Evolutionary conservation across 1,139 yeast species (phyloP), one percentile per base, ranked within the genome.

Genomic region (Suhomyces terraborum): DNA sequence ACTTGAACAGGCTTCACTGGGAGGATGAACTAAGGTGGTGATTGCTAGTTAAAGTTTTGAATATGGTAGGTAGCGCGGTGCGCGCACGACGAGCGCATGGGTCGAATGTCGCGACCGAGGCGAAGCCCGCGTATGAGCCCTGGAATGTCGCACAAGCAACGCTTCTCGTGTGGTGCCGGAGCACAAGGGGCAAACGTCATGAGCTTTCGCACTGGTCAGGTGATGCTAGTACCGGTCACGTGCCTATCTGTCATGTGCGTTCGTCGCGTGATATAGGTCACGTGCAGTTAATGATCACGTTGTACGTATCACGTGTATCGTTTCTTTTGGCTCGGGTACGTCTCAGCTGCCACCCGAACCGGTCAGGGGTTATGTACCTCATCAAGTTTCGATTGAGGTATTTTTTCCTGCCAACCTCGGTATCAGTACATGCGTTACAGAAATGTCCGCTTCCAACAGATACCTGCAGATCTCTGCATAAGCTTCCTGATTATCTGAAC

Each of bases 71-170:
- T 6, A 9, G 8, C 8, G 24, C 24, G 42, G 39, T 32, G 24
- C 5, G 26, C 33, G 23, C 42, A 40, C 43, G 34, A 30, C 39
- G 10, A 6, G n/a, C 18, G 28, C 25, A 34, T 20, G 28, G 36
- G 27, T 40, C 32, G 13, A 14, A 16, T 31, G 32, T 35, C 18
- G 36, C 35, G 32, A 19, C 13, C 16, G 42, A 28, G 41, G 42
- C 42, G 36, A 37, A 38, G 40, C 23, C 1, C 29, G 28, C n/a
- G 12, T 17, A 6, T n/a, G 29, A 21, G 35, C 35, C 29, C 35
- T 8, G 18, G 20, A 4, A 14, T 23, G 29, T 24, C 35, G 35
- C 21, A 21, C 6, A 21, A 13, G 27, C 27, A 24, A 4, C 27
- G 27, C 27, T n/a, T n/a, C n/a, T n/a, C n/a, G n/a, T n/a, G n/a